Conservation (phyloP, 202 grass and related monocot species). For the Cymbopogon flexuosus region DNA sequence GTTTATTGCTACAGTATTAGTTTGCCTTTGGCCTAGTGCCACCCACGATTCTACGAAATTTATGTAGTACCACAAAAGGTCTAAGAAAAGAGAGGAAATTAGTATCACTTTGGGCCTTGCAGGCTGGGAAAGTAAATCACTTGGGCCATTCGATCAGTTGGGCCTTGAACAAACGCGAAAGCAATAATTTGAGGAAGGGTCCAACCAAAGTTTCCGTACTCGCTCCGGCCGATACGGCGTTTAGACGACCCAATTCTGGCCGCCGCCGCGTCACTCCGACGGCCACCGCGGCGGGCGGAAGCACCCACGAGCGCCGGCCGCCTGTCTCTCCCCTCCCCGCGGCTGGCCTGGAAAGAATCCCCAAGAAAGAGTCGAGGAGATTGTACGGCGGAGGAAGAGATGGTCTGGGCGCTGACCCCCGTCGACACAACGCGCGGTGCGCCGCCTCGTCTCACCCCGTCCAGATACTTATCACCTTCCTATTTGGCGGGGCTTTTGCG, state of each 20-base stretch:
- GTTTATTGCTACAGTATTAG: background rate
- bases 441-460: background rate
- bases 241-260: background rate
- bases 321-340: background rate
- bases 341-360: background rate
- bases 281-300: slow-evolving; percentile 17
- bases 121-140: background rate
- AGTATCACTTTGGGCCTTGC: background rate
- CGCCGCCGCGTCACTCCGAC: background rate
- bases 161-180: background rate
- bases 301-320: background rate
- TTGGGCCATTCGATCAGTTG: background rate
- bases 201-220: background rate
- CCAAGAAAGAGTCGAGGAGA: background rate
- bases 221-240: background rate
- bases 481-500: background rate
- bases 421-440: slow-evolving; percentile 56
- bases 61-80: background rate
- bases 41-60: background rate
- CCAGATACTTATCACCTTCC: background rate
- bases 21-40: too few species aligned
- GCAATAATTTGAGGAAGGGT: background rate
- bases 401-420: slow-evolving; percentile 82
- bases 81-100: background rate
- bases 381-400: background rate